Percentiles rank a stretch among this genome's conserved stretches.
These are phyloP conservation scores for Hyphopichia wangnamkhiaoensis DNA, from an alignment of 1,139 yeast species.

Conservation along the genomic window DNA sequence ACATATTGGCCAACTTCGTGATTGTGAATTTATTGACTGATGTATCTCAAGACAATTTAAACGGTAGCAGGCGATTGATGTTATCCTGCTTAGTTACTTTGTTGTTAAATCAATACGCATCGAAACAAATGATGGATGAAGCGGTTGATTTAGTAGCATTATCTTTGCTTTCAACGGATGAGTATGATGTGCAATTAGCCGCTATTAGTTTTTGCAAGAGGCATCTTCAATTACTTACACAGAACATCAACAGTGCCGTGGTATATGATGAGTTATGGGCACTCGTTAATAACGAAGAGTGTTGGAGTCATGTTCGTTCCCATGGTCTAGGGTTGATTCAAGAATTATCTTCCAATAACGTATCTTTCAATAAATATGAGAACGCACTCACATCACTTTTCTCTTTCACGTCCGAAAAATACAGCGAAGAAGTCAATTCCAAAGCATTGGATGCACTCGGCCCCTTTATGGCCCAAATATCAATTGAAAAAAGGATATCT, in stretches of 20 bases:
- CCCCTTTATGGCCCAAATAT: conserved; percentile 27
- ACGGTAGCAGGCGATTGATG: conserved; percentile 32
- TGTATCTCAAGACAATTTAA: not conserved
- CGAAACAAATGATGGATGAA: not conserved
- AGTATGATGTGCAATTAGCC: conserved; percentile 51
- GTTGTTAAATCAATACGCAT: conserved; percentile 13
- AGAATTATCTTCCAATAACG: not conserved
- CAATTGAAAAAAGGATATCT: not conserved
- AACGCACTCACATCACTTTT: not conserved
- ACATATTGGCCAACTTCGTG: conserved; percentile 1
- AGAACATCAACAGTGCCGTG: conserved; percentile 10
- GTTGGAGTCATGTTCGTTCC: conserved; percentile 29
- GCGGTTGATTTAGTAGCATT: not conserved
- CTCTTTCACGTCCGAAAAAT: not conserved
- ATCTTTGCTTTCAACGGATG: conserved; percentile 28
- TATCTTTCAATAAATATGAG: not conserved
- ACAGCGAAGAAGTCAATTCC: conserved; percentile 47
- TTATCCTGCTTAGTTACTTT: conserved; percentile 22
- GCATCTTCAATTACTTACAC: conserved; percentile 14
- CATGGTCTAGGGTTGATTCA: conserved; percentile 3
- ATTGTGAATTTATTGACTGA: not conserved
- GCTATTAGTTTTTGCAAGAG: conserved; percentile 33
- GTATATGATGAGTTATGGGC: conserved; percentile 21
- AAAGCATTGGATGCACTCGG: conserved; percentile 55
- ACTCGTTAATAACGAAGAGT: conserved; percentile 22